Evolutionary conservation across 148 eudicot species (phyloP).

Genomic region (Diospyros lotus): DNA sequence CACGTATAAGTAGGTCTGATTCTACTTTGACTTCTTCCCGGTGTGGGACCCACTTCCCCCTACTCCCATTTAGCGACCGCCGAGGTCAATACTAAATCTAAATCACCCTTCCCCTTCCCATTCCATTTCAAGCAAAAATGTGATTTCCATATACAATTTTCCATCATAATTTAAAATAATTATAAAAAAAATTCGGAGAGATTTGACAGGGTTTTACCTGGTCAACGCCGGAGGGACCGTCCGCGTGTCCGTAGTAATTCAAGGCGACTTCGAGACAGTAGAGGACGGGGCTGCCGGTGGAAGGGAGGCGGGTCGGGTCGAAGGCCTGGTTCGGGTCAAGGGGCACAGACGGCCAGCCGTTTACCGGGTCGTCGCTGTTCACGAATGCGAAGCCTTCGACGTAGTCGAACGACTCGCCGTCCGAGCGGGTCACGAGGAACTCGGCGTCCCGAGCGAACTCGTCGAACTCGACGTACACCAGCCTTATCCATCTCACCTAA

Average conservation of each 20-base stretch:
- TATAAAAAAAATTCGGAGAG: no score
- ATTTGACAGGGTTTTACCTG: constrained; percentile 22
- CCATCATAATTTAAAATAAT: no score
- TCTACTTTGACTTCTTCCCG: no score
- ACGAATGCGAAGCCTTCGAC: constrained; percentile 84
- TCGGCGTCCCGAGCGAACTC: constrained; percentile 79
- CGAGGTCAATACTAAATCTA: constrained; percentile 26
- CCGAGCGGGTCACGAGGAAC: constrained; percentile 46
- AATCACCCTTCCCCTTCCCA: background rate
- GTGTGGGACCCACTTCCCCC: constrained; percentile 9
- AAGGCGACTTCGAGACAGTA: constrained; percentile 81
- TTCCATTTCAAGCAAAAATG: no score
- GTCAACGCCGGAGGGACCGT: constrained; percentile 32
- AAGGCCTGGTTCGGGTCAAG: constrained; percentile 42
- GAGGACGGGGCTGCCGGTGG: constrained; percentile 48
- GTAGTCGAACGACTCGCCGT: constrained; percentile 55
- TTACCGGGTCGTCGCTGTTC: constrained; percentile 73
- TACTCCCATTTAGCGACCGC: constrained; percentile 21
- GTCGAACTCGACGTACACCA: constrained; percentile 67
- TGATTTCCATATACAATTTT: no score
- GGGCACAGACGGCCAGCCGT: constrained; percentile 70
- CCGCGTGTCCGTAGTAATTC: constrained; percentile 38
- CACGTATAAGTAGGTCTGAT: no score
- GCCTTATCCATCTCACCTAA: constrained; percentile 92
- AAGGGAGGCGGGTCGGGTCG: constrained; percentile 49